phyloP scores from a whole-genome alignment of 2,329 filamentous ascomycete genomes.

The Sphaerulina vaccinii region DNA sequence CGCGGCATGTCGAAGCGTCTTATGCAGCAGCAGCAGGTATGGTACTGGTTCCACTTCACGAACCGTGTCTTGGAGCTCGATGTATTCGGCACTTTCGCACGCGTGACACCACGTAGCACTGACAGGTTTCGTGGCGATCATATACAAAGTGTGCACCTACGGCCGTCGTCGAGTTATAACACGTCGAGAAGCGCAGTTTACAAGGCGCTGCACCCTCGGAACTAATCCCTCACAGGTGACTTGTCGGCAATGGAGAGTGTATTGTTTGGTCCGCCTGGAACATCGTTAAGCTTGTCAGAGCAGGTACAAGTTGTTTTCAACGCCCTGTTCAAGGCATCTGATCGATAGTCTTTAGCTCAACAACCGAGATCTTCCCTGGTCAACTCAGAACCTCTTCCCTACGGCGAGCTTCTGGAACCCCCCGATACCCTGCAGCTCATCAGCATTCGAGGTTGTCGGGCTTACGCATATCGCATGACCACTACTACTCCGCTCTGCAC shows the following conservation, averaged over 20 bases:
- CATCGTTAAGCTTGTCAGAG: background rate
- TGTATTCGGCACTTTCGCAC: background rate
- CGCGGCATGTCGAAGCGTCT: too few relatives aligned
- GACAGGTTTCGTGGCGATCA: too few relatives aligned
- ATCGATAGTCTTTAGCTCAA: background rate
- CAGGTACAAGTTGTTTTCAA: background rate
- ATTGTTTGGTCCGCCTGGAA: background rate
- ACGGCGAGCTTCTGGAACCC: background rate
- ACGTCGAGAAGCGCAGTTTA: too few relatives aligned
- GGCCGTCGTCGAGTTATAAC: too few relatives aligned
- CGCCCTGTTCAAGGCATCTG: background rate
- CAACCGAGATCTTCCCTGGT: slow-evolving; percentile 2
- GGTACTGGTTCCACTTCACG: background rate
- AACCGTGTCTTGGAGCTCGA: background rate
- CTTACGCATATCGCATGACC: background rate
- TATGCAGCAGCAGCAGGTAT: background rate
- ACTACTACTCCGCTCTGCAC: slow-evolving; percentile 2
- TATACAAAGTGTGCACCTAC: too few relatives aligned
- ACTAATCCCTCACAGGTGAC: background rate
- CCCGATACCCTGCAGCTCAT: background rate
- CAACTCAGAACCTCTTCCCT: background rate
- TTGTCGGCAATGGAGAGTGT: background rate
- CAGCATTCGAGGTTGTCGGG: background rate
- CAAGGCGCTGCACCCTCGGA: background rate
- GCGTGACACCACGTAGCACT: background rate